Base-by-base conservation (phyloP, 2,329 filamentous ascomycete species). In the Whalleya microplaca region DNA sequence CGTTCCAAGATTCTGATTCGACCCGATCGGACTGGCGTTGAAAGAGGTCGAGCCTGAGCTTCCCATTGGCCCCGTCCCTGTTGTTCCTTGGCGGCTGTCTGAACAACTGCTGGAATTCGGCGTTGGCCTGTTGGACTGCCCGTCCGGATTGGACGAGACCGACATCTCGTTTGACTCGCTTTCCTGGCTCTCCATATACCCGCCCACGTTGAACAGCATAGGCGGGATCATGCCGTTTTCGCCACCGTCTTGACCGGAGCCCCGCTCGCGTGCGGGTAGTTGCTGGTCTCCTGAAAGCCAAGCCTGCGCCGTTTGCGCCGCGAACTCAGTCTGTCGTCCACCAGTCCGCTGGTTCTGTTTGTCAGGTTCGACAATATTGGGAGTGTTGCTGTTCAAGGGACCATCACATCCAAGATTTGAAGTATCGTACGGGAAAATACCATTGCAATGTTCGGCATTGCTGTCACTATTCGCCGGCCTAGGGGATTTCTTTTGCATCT, bases 51-150 rank as follows among this genome's bases (percentile, higher is more conserved):
- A 66, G 6, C 73, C 74, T 0, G 80, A 77, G 21, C 71, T 71
- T 20, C 66, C 71, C 55, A 75, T 66, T 14, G 71, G 69, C 14
- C 72, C 72, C 2, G 41, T 65, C 12, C 64, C 64, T 12, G 64
- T 58, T 12, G 56, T 51, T 43, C 59, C 64, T 27, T 72, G 71
- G 16, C 71, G 70, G 21, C 74, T 69, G n/a, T 82, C 79, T 1
- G 80, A 80, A 1, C 75, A 70, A 6, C 73, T 74, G 64, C 80
- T 84, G 3, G 84, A 87, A 64, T 83, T 86, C 2, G 84, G 84
- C 10, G 84, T 87, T 20, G 79, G 82, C n/a, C 80, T 74, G 58
- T 78, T 83, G 2, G 83, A 85, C 46, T 73, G 73, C 6, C 75
- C 76, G 20, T 75, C 76, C n/a, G 65, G 64, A 18, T 82, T 81